These are phyloP conservation scores for Thoreauomyces humboldtii DNA, from an alignment of 192 early-diverging fungal genomes.

Conservation along the genomic window DNA sequence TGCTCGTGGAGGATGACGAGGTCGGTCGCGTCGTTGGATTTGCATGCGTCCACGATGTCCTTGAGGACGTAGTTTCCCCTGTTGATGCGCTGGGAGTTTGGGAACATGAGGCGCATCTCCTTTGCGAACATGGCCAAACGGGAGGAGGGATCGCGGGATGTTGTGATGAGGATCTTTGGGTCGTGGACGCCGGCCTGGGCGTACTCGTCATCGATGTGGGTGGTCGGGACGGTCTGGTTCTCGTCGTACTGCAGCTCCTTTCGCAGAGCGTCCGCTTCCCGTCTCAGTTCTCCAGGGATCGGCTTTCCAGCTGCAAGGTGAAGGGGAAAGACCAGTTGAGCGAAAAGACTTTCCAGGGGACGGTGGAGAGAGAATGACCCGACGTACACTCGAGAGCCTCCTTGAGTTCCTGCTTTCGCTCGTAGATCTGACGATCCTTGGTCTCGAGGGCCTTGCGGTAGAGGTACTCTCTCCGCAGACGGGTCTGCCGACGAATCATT, in stretches of 20 bases:
- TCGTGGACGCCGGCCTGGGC: constrained; percentile 87
- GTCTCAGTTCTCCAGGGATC: constrained; percentile 81
- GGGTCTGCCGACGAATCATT: constrained; percentile 81
- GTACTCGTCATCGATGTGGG: constrained; percentile 97
- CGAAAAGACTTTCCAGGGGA: neutral
- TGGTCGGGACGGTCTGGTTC: constrained; percentile 66
- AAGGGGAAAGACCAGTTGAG: neutral
- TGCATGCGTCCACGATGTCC: constrained; percentile 94
- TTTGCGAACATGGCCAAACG: constrained; percentile 95
- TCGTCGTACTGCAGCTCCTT: constrained; percentile 88
- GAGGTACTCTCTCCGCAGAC: constrained; percentile 90
- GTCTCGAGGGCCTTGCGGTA: constrained; percentile 95
- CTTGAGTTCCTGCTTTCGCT: constrained; percentile 91
- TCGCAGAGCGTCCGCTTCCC: constrained; percentile 70
- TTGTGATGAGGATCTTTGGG: constrained; percentile 96
- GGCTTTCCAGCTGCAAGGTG: constrained; percentile 70
- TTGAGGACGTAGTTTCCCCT: constrained; percentile 94
- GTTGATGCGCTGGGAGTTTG: constrained; percentile 97
- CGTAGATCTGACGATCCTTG: constrained; percentile 87
- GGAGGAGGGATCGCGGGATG: constrained; percentile 89
- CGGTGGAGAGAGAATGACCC: neutral
- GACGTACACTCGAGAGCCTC: constrained; percentile 75
- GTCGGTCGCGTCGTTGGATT: constrained; percentile 91
- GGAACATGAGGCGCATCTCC: constrained; percentile 93
- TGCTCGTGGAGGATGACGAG: constrained; percentile 94